A percentile compares a stretch with the other conserved stretches of the same genome.
phyloP scores from a whole-genome alignment of 129 eudicot genomes.

The Chrysanthemum makinoi region DNA sequence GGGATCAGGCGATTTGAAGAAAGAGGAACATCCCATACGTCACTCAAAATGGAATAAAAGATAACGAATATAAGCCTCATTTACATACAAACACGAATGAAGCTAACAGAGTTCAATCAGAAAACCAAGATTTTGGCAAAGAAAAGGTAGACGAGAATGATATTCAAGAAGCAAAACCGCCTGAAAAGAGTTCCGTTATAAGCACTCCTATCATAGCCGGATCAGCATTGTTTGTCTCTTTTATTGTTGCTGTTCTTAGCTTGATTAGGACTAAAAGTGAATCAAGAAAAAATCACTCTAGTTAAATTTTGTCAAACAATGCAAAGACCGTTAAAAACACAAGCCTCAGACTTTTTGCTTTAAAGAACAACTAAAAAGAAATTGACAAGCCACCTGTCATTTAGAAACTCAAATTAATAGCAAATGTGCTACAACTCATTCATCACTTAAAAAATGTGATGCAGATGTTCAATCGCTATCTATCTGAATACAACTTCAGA shows the following conservation, averaged over 20 bases:
- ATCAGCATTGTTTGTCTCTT: slow-evolving; percentile 57
- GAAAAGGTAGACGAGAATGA: slow-evolving; percentile 1
- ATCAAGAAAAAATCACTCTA: slow-evolving; percentile 34
- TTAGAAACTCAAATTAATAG: no score
- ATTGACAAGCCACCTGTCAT: no score
- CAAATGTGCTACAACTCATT: no score
- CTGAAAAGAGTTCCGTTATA: slow-evolving; percentile 22
- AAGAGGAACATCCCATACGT: background rate
- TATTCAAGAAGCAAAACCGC: slow-evolving; percentile 17
- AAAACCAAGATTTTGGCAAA: background rate
- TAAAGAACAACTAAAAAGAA: no score
- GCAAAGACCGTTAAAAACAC: no score
- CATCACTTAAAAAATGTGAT: no score
- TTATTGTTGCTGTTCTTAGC: slow-evolving; percentile 48
- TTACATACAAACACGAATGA: no score
- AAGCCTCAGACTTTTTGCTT: no score
- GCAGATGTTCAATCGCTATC: no score
- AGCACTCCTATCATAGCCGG: slow-evolving; percentile 64
- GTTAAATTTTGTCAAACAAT: background rate
- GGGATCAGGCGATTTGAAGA: background rate
- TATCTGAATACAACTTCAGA: no score
- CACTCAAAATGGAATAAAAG: background rate
- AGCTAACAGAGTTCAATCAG: slow-evolving; percentile 4
- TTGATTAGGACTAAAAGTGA: slow-evolving; percentile 42
- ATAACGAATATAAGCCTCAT: background rate